Evolutionary conservation across 768 basidiomycete species (phyloP), one percentile per base, ranked within the genome.

Genomic region (Gloeostereum incarnatum): DNA sequence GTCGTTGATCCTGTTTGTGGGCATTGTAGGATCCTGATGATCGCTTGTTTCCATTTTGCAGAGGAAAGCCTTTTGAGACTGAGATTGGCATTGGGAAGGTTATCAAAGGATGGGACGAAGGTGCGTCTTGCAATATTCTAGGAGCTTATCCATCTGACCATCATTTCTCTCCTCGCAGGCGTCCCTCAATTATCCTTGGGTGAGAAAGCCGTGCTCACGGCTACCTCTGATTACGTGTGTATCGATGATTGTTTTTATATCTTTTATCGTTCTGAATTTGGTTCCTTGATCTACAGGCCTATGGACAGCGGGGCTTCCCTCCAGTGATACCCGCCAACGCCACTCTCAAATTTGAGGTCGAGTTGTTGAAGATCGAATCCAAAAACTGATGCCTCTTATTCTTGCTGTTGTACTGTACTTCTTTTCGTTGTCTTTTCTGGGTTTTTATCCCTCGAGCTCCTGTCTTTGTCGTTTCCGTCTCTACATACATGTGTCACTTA

Each of bases 21-120:
- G n/a, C n/a, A n/a, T n/a, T n/a, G n/a, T n/a, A n/a, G 18, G 41
- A 40, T 10, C 14, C 33, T 22, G 16, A 18, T 8, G 26, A 20
- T 10, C 13, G n/a, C n/a, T 31, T 1, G 6, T 35, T 13, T 21
- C 17, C 8, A 30, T 47, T 14, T 42, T 20, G 37, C 17, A 10
- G 55, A 87, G 87, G 26, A 61, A 63, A 0, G 3, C 73, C 86
- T 1, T 90, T 91, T 55, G 49, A 58, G 45, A 88, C 84, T 3
- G 51, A 73, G 53, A 89, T 90, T 45, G 87, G 89, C 35, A 63
- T 78, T 13, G 84, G 86, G 5, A 78, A 80, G 53, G 89, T 93
- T 33, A 91, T 93, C 62, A 81, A 69, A 52, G 87, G 89, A 20
- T 92, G 88, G 90, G 89, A 92, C 52, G 86, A 90, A 57, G 89